Base-by-base conservation (phyloP, 345 rosid species). In the Eucalyptus polyanthemos region DNA sequence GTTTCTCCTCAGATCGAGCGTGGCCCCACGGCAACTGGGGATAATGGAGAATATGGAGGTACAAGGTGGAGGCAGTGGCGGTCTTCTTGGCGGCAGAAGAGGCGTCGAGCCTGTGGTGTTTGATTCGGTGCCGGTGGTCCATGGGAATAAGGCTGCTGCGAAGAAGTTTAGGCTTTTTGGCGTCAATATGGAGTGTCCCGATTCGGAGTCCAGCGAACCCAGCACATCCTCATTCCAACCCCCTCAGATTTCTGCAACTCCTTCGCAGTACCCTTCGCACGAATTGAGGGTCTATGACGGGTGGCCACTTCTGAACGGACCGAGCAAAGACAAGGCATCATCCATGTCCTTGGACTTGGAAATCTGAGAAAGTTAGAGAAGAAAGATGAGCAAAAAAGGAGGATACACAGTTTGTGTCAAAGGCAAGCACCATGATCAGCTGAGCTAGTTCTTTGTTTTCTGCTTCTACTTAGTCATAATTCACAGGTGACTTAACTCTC, bases 121-220 rank as follows among this genome's bases (percentile, higher is more conserved):
- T 29, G 86, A 86, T 69, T 95, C 97, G 80, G 95, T 94, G 86
- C 95, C 96, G 34, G 93, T 95, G 92, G 94, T 94, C 86, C 94
- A 94, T 88, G 95, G 94, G 31, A 93, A 93, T 5, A 95, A 93
- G 83, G 94, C 93, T 1, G 92, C 94, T 10, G 95, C 93, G 9
- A 96, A 95, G 94, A 94, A 95, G 88, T 88, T 97, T 50, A 94
- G 99, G 90, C 93, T 97, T 89, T 97, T 97, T 69, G 99, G 99
- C 27, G 99, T 97, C 80, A 95, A 97, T 93, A 96, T 97, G 99
- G 99, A 96, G 83, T 96, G 95, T 91, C 94, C 95, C 86, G 89
- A 91, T 27, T 86, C 92, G 16, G 93, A 92, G 83, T 80, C 92
- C 1, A 92, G 90, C 9, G 34, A 60, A 27, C 80, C 62, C 86